Evolutionary conservation across 176 grass and related monocot genomes (phyloP), one percentile per base, ranked within the genome.

Genomic region (Phyllostachys edulis): DNA sequence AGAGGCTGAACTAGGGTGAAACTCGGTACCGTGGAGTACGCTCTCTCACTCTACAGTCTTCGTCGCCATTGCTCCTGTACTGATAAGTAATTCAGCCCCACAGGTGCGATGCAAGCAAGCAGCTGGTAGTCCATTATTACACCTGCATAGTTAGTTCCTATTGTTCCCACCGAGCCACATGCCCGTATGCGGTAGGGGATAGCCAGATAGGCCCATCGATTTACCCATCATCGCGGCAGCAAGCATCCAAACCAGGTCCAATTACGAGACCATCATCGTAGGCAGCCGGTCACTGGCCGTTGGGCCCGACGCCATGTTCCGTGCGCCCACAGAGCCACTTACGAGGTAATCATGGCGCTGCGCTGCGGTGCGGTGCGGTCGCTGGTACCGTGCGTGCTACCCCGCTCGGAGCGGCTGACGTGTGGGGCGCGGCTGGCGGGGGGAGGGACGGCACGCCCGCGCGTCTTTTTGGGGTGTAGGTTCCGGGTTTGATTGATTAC

Each of bases 291-390:
- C 3, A 60, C 69, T 49, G 42, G 1, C 69, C 1, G 67, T 1
- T 6, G 9, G 67, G 21, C 0, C 21, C 8, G 4, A 0, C 15
- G 3, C 15, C 15, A 27, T 7, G 34, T 11, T 62, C 27, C 61
- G 46, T 9, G 63, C 75, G 14, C 55, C 44, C 32, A 3, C 6
- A 2, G 34, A 67, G 62, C 62, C 66, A 44, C 50, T 88, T 59
- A 88, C 67, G 67, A 79, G 87, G 87, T 79, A 73, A 88, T 84
- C 80, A 88, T 78, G 56, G 8, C 73, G 23, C 32, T 12, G 62
- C 32, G 0, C 16, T 4, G 16, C 50, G 49, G 1, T 12, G 62
- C 32, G 0, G 5, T 4, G 16, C 50, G 49, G 1, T 10, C 8
- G 42, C 0, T 7, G 18, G 21, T 4, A n/a, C 21, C 56, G 21